Evolutionary conservation across 1,284 basidiomycete species (phyloP), one percentile per base, ranked within the genome.

Genomic region (Sporisorium scitamineum): DNA sequence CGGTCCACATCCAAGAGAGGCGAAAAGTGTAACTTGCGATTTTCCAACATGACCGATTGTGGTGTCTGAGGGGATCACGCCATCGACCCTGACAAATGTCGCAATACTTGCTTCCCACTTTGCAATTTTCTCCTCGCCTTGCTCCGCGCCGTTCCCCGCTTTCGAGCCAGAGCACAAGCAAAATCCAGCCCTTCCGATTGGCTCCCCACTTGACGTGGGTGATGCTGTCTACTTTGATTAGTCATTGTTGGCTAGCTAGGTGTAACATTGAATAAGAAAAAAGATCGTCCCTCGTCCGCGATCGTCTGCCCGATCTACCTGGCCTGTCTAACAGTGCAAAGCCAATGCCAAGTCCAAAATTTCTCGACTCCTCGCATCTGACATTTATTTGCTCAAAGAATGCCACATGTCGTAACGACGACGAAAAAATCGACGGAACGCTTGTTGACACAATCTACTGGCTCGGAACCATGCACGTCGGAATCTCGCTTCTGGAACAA

Each of bases 331-430:
- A 61, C 48, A 67, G 45, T 53, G n/a, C n/a, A n/a, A 34, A 34
- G 65, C 60, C 37, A 22, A 24, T 10, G 14, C 39, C 47, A 31
- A 31, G 50, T n/a, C 61, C 45, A n/a, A n/a, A n/a, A n/a, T n/a
- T n/a, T n/a, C n/a, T n/a, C n/a, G n/a, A n/a, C n/a, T n/a, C 61
- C 67, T 63, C 47, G 57, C 67, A 63, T 63, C 20, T 56, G 59
- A 63, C 61, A 54, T 61, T 53, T 32, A 54, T 61, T 53, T 32
- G 27, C 51, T 10, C 60, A 41, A 59, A 34, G 41, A 45, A 69
- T 51, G 66, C 52, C 37, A 31, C 55, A 67, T 42, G 50, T 67
- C 64, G 18, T n/a, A n/a, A 42, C n/a, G 24, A 27, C 44, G 26
- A 16, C 13, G n/a, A 47, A 26, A 18, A 47, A 0, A 47, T 27